Conservation (phyloP, 257 asterid genomes). For the Solanum stenotomum region DNA sequence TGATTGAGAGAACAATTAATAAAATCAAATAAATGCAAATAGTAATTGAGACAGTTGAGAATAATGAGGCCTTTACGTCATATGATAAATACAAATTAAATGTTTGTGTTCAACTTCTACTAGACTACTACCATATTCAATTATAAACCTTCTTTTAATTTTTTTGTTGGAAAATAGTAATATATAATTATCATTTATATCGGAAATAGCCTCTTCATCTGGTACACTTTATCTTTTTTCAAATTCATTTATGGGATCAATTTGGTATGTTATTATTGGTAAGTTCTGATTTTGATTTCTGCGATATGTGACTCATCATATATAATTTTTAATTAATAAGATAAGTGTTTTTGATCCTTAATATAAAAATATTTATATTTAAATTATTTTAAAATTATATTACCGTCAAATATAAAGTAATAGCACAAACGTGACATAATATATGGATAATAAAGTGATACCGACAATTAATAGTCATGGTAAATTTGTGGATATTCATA, state of each 20-base stretch:
- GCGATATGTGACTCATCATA: neutral
- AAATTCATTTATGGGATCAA: no score
- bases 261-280: no score
- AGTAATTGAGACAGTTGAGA: slow-evolving; percentile 89
- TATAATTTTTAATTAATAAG: neutral
- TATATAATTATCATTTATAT: neutral
- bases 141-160: neutral
- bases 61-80: slow-evolving; percentile 66
- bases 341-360: neutral
- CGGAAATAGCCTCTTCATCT: neutral
- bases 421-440: neutral
- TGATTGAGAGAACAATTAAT: slow-evolving; percentile 60
- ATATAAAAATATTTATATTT: neutral
- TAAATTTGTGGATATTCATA: neutral
- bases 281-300: no score
- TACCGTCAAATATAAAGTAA: neutral
- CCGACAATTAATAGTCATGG: neutral
- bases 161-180: neutral
- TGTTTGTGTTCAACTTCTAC: slow-evolving; percentile 1
- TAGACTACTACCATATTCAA: neutral
- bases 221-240: no score
- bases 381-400: neutral
- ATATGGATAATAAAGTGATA: neutral
- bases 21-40: slow-evolving; percentile 69
- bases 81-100: slow-evolving; percentile 68